Base-by-base conservation (phyloP, 805 yeast species). In the Nakazawaea ishiwadae region DNA sequence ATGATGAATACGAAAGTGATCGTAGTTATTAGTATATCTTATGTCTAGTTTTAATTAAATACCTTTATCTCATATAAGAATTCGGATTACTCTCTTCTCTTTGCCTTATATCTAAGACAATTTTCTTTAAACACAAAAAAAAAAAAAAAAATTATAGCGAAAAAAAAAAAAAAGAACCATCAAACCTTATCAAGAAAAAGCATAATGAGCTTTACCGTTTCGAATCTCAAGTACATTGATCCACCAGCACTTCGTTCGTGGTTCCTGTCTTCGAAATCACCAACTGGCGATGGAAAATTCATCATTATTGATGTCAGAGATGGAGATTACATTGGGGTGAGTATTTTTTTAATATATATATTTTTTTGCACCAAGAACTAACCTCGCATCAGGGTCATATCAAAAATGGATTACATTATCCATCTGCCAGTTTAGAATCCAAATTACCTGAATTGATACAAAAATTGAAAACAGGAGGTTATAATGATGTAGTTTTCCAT, bases 221-320 rank as follows among this genome's bases (percentile, higher is more conserved):
- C 79, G 1, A 71, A 65, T 43, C 59, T 79, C 40, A 68, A 65
- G 42, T 73, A 69, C 51, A 42, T 79, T 7, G 72, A 68, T 17
- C 69, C 80, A 1, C 39, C 62, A 8, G 59, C 69, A 0, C 62
- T 79, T 23, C 58, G 68, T 28, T 42, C 59, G 8, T 77, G 83
- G 84, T 55, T 77, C 24, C 42, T 48, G 11, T 46, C 48, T 2
- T 68, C 69, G 4, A 55, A 58, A 6, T 54, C 68, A 1, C 61
- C 70, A 5, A 56, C 64, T 3, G 63, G 68, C 1, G 54, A 57
- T 6, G 68, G 71, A 3, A 56, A 54, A 8, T 73, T 78, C 46
- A 65, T 71, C 0, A 73, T 90, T 3, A 72, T 91, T 2, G 98
- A 90, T 52, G 96, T 91, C 2, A 71, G 98, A 40, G 97, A 90